phyloP scores from a whole-genome alignment of 495 filamentous ascomycete species.

The Aspergillus sparsus region DNA sequence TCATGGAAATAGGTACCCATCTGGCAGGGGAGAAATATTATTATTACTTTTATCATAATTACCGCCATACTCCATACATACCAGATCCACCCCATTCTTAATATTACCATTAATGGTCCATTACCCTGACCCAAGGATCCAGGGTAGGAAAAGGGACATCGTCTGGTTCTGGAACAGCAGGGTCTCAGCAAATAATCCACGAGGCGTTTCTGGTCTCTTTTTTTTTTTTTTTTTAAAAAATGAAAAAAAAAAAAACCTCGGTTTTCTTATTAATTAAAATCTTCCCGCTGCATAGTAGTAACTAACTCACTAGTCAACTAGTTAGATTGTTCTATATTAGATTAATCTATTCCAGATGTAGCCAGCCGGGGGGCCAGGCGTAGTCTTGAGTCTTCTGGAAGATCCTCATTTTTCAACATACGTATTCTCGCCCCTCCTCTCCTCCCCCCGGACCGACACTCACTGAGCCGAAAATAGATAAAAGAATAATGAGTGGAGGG shows the following conservation, averaged over 20 bases:
- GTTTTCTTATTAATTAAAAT: constrained; percentile 2
- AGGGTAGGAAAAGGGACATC: constrained; percentile 7
- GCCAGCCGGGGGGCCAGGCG: constrained; percentile 11
- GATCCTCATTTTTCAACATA: constrained; percentile 15
- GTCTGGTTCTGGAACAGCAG: constrained; percentile 6
- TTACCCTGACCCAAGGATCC: constrained; percentile 26
- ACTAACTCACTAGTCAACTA: no score
- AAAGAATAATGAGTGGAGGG: neutral
- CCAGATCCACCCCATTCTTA: constrained; percentile 1
- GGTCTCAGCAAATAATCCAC: neutral
- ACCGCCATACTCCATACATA: constrained; percentile 11
- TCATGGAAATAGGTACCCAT: neutral
- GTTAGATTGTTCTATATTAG: neutral
- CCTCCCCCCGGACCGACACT: neutral
- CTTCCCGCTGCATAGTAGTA: neutral
- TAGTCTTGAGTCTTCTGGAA: constrained; percentile 5
- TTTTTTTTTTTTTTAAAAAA: no score
- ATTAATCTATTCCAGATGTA: constrained; percentile 14
- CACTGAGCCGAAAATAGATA: neutral
- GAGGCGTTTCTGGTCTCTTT: neutral
- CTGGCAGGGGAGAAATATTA: neutral
- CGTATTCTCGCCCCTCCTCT: neutral
- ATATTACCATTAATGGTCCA: constrained; percentile 7
- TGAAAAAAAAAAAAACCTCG: neutral
- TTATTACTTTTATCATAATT: neutral